Evolutionary conservation across 768 basidiomycete genomes (phyloP), one percentile per base, ranked within the genome.

Genomic region (Ephemerocybe angulata): DNA sequence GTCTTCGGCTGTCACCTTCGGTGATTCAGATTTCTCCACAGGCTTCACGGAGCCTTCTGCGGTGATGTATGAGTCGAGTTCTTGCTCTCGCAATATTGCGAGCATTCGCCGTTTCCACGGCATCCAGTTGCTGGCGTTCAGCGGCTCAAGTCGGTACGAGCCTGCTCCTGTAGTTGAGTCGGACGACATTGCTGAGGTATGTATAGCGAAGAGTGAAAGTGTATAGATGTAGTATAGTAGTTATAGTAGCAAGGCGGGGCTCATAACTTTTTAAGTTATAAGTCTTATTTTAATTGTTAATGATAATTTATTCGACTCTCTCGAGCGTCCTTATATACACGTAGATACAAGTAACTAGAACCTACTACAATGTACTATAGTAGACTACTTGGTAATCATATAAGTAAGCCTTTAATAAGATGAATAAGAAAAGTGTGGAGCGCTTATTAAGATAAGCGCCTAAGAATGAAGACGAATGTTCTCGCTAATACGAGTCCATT

Each of bases 71-170:
- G 17, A 7, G 8, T 52, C 35, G 37, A 52, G 51, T 2, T 22
- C 38, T 17, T 24, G 51, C 19, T 52, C 51, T 19, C 51, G 35
- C 5, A 52, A 25, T 7, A 52, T 31, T 2, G 51, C 51, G 17
- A 24, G 24, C 24, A 52, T 52, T n/a, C 35, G 51, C 1, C 38
- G 35, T 27, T 52, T 52, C 51, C 51, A 52, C 8, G 51, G 51
- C 35, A 28, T 28, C 51, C 51, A 52, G 38, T 52, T 52, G 51
- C 7, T 52, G 22, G 37, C 51, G n/a, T 52, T 52, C 21, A 41
- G 38, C 2, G 22, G 51, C 22, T 52, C 51, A 5, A 52, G 21
- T 25, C 51, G 33, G 37, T 40, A 52, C 12, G 35, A 24, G 22
- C 35, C 38, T 11, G 8, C 17, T 8, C 35, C 38, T 21, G 22